A percentile compares a stretch with the other conserved stretches of the same genome.
Evolutionary conservation across 495 filamentous ascomycete genomes (phyloP).

Genomic region (Penicillium coffeae): DNA sequence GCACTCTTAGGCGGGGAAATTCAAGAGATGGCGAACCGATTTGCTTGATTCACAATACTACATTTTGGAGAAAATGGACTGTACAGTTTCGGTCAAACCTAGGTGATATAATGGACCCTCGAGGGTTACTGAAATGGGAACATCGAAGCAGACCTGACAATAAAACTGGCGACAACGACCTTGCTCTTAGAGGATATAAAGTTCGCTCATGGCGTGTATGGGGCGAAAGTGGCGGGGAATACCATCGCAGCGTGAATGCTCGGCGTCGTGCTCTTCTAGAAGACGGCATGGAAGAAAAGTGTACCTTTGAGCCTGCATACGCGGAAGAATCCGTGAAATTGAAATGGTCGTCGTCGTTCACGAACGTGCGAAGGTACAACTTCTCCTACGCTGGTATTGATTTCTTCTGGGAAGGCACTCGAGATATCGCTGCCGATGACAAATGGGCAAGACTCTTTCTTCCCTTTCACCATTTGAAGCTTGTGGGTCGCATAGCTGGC

Average conservation of each 20-base stretch:
- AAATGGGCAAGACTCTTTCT: constrained; percentile 8
- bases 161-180: constrained; percentile 1
- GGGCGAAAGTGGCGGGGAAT: constrained; percentile 11
- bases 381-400: constrained; percentile 10
- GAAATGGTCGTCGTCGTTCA: constrained; percentile 8
- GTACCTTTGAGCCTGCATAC: background rate
- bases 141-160: constrained; percentile 12
- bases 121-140: constrained; percentile 14
- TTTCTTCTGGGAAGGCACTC: constrained; percentile 17
- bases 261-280: constrained; percentile 1
- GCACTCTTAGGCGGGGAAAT: constrained; percentile 11
- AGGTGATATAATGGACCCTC: constrained; percentile 9
- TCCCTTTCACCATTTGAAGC: constrained; percentile 14
- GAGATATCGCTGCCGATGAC: constrained; percentile 1
- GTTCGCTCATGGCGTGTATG: constrained; percentile 13
- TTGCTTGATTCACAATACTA: constrained; percentile 7
- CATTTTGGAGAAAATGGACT: constrained; percentile 13
- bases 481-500: constrained; percentile 5
- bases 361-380: constrained; percentile 2
- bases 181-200: constrained; percentile 15
- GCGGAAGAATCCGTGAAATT: constrained; percentile 11
- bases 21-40: constrained; percentile 4
- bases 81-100: constrained; percentile 9
- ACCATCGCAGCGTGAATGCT: constrained; percentile 11
- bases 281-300: background rate